phyloP scores from a whole-genome alignment of 352 stramenopile genomes.

The Thalassiosira mediterranea region DNA sequence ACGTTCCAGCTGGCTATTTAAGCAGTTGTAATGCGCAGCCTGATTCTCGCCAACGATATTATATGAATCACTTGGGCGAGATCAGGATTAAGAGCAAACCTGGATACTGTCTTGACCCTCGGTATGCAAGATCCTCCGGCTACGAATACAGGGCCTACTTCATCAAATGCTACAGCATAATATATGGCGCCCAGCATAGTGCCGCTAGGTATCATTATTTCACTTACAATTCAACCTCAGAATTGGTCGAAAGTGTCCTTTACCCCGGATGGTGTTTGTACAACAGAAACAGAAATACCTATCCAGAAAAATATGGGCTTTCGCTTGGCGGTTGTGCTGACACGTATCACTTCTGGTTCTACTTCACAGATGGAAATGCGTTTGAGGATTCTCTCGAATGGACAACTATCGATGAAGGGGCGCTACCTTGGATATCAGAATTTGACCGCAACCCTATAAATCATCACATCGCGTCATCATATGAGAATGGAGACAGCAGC shows the following conservation, averaged over 20 bases:
- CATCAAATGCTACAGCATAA: not conserved
- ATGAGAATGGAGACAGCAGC: constrained; percentile 30
- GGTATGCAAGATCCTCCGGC: not conserved
- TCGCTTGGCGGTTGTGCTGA: not conserved
- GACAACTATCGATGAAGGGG: not conserved
- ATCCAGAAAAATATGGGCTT: not conserved
- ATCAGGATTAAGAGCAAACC: constrained; percentile 29
- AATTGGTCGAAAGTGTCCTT: not conserved
- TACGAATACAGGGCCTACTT: not conserved
- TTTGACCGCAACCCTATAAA: constrained; percentile 34
- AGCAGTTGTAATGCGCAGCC: too few species aligned
- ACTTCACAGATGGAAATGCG: not conserved
- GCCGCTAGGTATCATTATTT: not conserved
- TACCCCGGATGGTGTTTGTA: not conserved
- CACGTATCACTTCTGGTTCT: not conserved
- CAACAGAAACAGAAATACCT: not conserved
- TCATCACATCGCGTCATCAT: constrained; percentile 23
- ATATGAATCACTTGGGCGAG: constrained; percentile 29
- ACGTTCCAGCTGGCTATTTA: too few species aligned
- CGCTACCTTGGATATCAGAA: constrained; percentile 30
- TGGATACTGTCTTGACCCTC: constrained; percentile 26
- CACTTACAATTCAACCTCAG: not conserved
- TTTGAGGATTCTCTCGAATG: constrained; percentile 2
- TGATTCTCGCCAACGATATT: constrained; percentile 22
- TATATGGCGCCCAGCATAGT: not conserved